These are phyloP conservation scores for Epicoccum sorghinum DNA, from an alignment of 2,329 filamentous ascomycete species.

Conservation along the genomic window DNA sequence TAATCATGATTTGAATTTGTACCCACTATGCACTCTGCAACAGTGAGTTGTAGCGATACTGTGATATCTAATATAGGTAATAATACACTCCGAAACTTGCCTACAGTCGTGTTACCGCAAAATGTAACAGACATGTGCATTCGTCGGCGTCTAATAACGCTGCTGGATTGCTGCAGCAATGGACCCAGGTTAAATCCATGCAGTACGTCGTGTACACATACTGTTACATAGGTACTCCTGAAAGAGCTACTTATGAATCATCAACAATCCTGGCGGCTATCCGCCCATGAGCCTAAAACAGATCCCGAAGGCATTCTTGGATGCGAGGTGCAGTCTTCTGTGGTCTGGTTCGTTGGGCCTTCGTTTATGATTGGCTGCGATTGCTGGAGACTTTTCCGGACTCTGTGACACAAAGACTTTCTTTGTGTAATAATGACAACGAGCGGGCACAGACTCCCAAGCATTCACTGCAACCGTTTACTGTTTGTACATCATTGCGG, in stretches of 20 bases:
- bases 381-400: neutral
- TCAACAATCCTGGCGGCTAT: neutral
- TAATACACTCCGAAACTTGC: neutral
- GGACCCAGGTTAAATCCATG: neutral
- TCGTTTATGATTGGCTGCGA: constrained; percentile 5
- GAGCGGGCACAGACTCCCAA: neutral
- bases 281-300: neutral
- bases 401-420: neutral
- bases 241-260: constrained; percentile 5
- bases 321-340: constrained; percentile 1
- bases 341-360: constrained; percentile 4
- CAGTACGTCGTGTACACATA: neutral
- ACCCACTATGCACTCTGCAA: constrained; percentile 3
- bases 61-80: neutral
- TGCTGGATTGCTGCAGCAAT: constrained; percentile 1
- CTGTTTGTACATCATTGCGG: constrained; percentile 44
- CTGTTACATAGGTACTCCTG: constrained; percentile 1
- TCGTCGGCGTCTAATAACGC: constrained; percentile 1
- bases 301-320: neutral
- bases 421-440: constrained; percentile 8
- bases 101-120: neutral
- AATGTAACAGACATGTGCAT: neutral
- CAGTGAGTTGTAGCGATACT: neutral
- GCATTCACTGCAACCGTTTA: constrained; percentile 5
- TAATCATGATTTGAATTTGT: neutral